Percentiles rank a stretch among this genome's conserved stretches.
These are phyloP conservation scores for Pezicula radicicola DNA, from an alignment of 2,329 filamentous ascomycete species.

Conservation along the genomic window DNA sequence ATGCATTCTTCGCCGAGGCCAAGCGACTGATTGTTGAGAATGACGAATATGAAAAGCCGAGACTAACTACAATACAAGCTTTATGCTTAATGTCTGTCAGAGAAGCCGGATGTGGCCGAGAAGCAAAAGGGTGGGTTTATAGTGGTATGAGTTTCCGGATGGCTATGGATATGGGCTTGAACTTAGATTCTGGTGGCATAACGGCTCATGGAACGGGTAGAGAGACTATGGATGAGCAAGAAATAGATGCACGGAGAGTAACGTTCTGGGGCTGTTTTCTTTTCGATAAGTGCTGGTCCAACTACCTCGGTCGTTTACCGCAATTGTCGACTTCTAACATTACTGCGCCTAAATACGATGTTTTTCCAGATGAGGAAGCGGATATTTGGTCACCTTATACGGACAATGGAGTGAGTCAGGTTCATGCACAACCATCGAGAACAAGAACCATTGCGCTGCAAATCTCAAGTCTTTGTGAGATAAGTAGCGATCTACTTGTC, in stretches of 20 bases:
- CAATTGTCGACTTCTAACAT: slow-evolving; percentile 78
- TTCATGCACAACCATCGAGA: slow-evolving; percentile 74
- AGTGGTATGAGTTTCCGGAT: slow-evolving; percentile 98
- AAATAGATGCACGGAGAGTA: slow-evolving; percentile 83
- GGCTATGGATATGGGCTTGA: slow-evolving; percentile 90
- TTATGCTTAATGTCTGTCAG: slow-evolving; percentile 93
- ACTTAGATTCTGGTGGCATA: slow-evolving; percentile 73
- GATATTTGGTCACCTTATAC: slow-evolving; percentile 86
- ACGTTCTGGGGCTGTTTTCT: slow-evolving; percentile 98
- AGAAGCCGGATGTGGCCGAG: slow-evolving; percentile 89
- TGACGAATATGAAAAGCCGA: slow-evolving; percentile 88
- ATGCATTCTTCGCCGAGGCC: slow-evolving; percentile 94
- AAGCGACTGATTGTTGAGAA: slow-evolving; percentile 87
- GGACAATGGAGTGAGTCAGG: slow-evolving; percentile 72
- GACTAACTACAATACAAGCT: slow-evolving; percentile 87
- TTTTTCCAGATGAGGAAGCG: slow-evolving; percentile 85
- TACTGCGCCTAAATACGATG: slow-evolving; percentile 84
- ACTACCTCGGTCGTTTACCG: slow-evolving; percentile 88
- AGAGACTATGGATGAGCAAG: slow-evolving; percentile 67
- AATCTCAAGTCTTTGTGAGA: slow-evolving; percentile 82
- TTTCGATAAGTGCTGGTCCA: slow-evolving; percentile 99
- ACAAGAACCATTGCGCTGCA: slow-evolving; percentile 81
- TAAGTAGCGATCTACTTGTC: slow-evolving; percentile 84
- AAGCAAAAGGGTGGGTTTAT: slow-evolving; percentile 97
- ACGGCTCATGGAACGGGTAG: slow-evolving; percentile 45